Conservation (phyloP, 2,329 filamentous ascomycete species). For the Phialophora chinensis region DNA sequence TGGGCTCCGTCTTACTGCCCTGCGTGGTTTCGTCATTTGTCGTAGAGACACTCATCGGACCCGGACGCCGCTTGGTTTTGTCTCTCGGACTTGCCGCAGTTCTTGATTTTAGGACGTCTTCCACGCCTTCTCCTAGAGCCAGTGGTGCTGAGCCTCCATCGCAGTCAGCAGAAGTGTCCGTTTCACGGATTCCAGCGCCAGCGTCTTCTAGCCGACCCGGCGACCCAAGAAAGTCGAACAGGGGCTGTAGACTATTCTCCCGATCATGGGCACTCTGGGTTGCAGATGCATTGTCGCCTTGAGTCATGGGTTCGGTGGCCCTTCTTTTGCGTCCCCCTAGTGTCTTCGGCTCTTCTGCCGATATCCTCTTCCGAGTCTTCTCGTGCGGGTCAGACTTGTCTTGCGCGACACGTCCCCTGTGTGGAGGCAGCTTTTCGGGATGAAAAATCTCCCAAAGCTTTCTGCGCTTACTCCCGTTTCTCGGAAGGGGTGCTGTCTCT, state of each 20-base stretch:
- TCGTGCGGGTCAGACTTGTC: slow-evolving; percentile 16
- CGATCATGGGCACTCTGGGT: slow-evolving; percentile 6
- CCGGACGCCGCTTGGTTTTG: slow-evolving; percentile 18
- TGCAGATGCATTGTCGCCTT: slow-evolving; percentile 1
- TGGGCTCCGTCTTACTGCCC: slow-evolving; percentile 7
- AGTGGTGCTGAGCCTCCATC: slow-evolving; percentile 7
- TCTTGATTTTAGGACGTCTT: not conserved
- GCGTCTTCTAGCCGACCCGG: slow-evolving; percentile 22
- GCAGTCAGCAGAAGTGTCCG: slow-evolving; percentile 6
- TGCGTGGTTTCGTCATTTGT: slow-evolving; percentile 22
- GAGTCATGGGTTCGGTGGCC: slow-evolving; percentile 21
- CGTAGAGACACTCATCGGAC: slow-evolving; percentile 30
- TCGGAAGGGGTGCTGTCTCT: slow-evolving; percentile 35
- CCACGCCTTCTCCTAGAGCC: not conserved
- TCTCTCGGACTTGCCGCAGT: not conserved
- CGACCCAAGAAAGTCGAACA: slow-evolving; percentile 38
- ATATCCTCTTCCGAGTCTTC: slow-evolving; percentile 14
- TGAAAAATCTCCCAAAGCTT: slow-evolving; percentile 36
- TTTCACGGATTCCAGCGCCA: not conserved
- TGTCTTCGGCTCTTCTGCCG: slow-evolving; percentile 3
- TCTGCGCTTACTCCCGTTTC: slow-evolving; percentile 32
- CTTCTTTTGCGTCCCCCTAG: slow-evolving; percentile 14
- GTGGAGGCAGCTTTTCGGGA: slow-evolving; percentile 30
- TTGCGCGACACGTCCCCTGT: no score
- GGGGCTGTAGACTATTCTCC: slow-evolving; percentile 32